Evolutionary conservation across 371 early-diverging fungal species (phyloP), one percentile per base, ranked within the genome.

Genomic region (Rhizopus microsporus): DNA sequence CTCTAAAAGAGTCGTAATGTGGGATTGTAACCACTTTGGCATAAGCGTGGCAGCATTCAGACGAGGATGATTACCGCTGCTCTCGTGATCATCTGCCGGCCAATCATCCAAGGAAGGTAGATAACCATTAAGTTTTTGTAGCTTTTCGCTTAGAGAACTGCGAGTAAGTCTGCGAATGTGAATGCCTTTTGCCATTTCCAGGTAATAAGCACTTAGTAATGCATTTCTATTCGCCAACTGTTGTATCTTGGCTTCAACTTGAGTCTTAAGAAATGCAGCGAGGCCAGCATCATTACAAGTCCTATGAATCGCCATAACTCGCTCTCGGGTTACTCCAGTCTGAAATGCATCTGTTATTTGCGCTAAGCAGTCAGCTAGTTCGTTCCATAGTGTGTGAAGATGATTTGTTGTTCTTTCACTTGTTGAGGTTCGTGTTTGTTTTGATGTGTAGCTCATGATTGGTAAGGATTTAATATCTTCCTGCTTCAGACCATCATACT

Each of bases 111-210:
- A 6, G 56, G 16, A 1, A 33, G 64, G 42, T 15, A 13, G 9
- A 5, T 42, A 42, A 1, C 42, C 42, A n/a, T n/a, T 10, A 12
- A 42, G 4, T 15, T 42, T 42, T 42, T 42, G 42, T 10, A 42
- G 1, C n/a, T 42, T 42, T 9, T 30, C 57, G 53, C 17, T 59
- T 16, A 83, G 53, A 43, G 80, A 68, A 1, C 62, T 60, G 37
- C 72, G 73, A 80, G 83, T 82, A 60, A 84, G 84, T 17, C 86
- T 75, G 16, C 82, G 75, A 16, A 78, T 61, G 1, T 71, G 71
- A 5, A 84, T 45, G 0, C 75, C 77, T 31, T 82, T 81, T 0
- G 78, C 70, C 75, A 79, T 79, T 51, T 82, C 80, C 59, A 74
- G 43, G 49, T 73, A 77, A 49, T 77, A 77, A 7, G 70, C 47